Evolutionary conservation across 768 basidiomycete genomes (phyloP).

Genomic region (Xanthoconium purpureum): DNA sequence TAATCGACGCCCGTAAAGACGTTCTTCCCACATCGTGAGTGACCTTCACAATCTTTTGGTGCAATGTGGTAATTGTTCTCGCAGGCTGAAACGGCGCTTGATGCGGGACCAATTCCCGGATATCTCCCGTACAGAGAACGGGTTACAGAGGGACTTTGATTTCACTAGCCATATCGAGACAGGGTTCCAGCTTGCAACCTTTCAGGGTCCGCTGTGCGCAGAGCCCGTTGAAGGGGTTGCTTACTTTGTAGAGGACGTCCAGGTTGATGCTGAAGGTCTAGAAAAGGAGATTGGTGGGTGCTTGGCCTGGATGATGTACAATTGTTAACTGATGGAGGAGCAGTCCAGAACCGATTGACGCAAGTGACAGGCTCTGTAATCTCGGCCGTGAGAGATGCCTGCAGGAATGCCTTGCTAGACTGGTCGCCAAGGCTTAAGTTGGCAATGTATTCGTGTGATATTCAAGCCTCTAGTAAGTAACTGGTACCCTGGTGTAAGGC

Average conservation of each 20-base stretch:
- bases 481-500: not conserved
- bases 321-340: constrained; percentile 10
- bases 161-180: constrained; percentile 86
- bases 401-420: constrained; percentile 84
- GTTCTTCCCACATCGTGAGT: constrained; percentile 55
- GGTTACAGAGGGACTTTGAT: constrained; percentile 41
- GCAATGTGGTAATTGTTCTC: constrained; percentile 6
- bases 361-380: constrained; percentile 91
- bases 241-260: constrained; percentile 80
- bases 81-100: constrained; percentile 53
- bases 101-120: constrained; percentile 36
- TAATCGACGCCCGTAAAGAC: constrained; percentile 69
- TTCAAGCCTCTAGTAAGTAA: constrained; percentile 90
- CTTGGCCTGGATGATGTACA: constrained; percentile 1
- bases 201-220: constrained; percentile 92
- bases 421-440: constrained; percentile 98
- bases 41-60: constrained; percentile 6
- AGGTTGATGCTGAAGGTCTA: constrained; percentile 56
- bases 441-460: constrained; percentile 98
- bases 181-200: constrained; percentile 92
- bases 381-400: constrained; percentile 84
- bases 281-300: constrained; percentile 66
- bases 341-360: constrained; percentile 76
- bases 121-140: constrained; percentile 32
- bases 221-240: constrained; percentile 94